Evolutionary conservation across 2,329 filamentous ascomycete genomes (phyloP).

Genomic region (Blastomyces silverae): DNA sequence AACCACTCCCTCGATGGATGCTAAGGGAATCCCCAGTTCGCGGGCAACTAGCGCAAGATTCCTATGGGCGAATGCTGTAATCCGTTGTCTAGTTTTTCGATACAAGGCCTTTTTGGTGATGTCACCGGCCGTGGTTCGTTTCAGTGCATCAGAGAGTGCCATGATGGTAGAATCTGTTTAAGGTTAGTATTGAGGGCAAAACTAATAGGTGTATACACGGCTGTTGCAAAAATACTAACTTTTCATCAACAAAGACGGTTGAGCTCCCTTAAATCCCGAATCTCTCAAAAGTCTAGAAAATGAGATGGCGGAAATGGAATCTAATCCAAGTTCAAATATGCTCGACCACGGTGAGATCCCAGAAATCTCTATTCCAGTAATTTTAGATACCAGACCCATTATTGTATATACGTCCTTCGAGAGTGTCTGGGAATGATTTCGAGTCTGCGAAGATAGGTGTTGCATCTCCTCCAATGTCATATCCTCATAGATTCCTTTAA

Average conservation of each 20-base stretch:
- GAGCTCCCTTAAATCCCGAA: constrained; percentile 54
- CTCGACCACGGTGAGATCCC: constrained; percentile 53
- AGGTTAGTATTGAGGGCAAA: constrained; percentile 37
- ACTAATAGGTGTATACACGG: constrained; percentile 36
- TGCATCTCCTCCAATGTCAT: constrained; percentile 58
- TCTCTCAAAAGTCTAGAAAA: constrained; percentile 59
- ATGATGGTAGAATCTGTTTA: constrained; percentile 34
- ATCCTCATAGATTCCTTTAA: constrained; percentile 59
- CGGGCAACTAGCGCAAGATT: constrained; percentile 50
- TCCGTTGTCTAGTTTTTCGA: constrained; percentile 51
- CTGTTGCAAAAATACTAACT: constrained; percentile 33
- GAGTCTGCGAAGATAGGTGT: constrained; percentile 40
- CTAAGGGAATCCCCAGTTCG: constrained; percentile 45
- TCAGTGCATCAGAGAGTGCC: constrained; percentile 33
- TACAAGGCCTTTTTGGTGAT: constrained; percentile 24
- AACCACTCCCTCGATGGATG: constrained; percentile 62
- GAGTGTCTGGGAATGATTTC: constrained; percentile 26
- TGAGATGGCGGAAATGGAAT: constrained; percentile 75
- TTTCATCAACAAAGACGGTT: constrained; percentile 61
- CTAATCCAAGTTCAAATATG: constrained; percentile 78
- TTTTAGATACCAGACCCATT: constrained; percentile 48
- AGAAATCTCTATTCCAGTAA: constrained; percentile 43
- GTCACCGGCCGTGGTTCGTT: constrained; percentile 15
- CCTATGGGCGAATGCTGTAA: constrained; percentile 59
- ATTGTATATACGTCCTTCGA: constrained; percentile 43